Evolutionary conservation across 352 stramenopile species (phyloP), one percentile per base, ranked within the genome.

Genomic region (Globisporangium spinosum): DNA sequence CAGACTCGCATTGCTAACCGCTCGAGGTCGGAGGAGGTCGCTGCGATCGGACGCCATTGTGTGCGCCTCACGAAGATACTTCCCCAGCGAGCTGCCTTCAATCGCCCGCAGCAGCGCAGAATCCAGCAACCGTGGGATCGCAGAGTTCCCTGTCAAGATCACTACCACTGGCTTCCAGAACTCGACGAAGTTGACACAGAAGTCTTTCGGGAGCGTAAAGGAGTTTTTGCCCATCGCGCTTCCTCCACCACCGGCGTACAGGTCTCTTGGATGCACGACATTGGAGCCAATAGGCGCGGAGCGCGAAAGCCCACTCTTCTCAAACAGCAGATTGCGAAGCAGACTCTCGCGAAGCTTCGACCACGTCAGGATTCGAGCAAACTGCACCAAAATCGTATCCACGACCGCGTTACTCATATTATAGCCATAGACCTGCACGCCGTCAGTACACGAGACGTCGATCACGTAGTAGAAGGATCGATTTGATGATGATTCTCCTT

Each of bases 381-480:
- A 61, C 47, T 90, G 74, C 8, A 79, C 74, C 3, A 82, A 65
- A 27, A 95, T 67, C 2, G 71, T 73, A 23, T 95, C 87, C 17
- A 90, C 70, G 15, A 93, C 70, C 51, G 77, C 71, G 0, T 70
- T 67, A 49, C 85, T 91, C 77, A 93, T 84, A 62, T 95, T 95
- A 75, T 95, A 95, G 55, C 78, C 87, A 57, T 88, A 90, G 22
- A 91, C 69, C 0, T 72, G 71, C 27, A 95, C 51, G 0, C 87
- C 87, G 34, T 76, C 82, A n/a, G 58, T 75, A 8, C 75, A 75
- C 0, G 84, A 94, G 10, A 94, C 49, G 32, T 91, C 82, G 20
- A 93, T 63, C 32, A 92, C 69, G 59, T 91, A 93, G 55, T 91
- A 95, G 55, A 93, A 88, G 13, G 82, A 87, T 34, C 83, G 76